Conservation (phyloP, 768 basidiomycete species). For the Boletus reticuloceps region DNA sequence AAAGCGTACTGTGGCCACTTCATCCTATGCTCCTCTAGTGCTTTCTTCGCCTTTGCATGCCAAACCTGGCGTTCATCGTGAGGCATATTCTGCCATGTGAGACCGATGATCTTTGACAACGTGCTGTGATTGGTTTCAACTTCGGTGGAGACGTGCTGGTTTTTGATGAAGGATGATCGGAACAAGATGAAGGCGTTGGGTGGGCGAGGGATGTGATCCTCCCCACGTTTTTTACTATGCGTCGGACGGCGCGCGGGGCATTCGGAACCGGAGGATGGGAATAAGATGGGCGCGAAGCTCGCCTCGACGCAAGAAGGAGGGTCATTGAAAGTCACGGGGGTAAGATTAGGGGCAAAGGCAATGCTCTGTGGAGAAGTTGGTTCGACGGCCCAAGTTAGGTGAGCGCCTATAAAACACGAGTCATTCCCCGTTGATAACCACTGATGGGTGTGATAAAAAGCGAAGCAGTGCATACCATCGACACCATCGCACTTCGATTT, state of each 20-base stretch:
- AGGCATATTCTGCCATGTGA: constrained; percentile 79
- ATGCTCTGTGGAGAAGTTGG: constrained; percentile 38
- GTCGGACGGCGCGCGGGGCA: constrained; percentile 41
- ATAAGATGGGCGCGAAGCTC: constrained; percentile 49
- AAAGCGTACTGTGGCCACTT: constrained; percentile 74
- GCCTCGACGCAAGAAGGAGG: constrained; percentile 38
- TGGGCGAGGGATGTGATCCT: constrained; percentile 77
- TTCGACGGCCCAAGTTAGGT: constrained; percentile 48
- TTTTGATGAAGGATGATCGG: constrained; percentile 79
- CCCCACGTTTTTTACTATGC: constrained; percentile 68
- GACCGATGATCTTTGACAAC: constrained; percentile 79
- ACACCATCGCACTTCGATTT: constrained; percentile 30
- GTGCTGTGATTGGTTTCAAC: constrained; percentile 84
- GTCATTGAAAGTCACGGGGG: constrained; percentile 56
- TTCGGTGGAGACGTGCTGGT: constrained; percentile 69
- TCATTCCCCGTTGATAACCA: constrained; percentile 12
- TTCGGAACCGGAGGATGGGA: constrained; percentile 47
- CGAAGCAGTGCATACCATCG: constrained; percentile 30
- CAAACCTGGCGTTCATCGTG: constrained; percentile 74
- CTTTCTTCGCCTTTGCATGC: constrained; percentile 72
- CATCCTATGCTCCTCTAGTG: constrained; percentile 70
- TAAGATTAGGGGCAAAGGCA: constrained; percentile 58
- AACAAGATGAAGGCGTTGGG: constrained; percentile 88
- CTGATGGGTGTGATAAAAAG: background rate
- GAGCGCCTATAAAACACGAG: constrained; percentile 33